These are phyloP conservation scores for Termitomyces eurrhizus DNA, from an alignment of 768 basidiomycete genomes.

Conservation along the genomic window DNA sequence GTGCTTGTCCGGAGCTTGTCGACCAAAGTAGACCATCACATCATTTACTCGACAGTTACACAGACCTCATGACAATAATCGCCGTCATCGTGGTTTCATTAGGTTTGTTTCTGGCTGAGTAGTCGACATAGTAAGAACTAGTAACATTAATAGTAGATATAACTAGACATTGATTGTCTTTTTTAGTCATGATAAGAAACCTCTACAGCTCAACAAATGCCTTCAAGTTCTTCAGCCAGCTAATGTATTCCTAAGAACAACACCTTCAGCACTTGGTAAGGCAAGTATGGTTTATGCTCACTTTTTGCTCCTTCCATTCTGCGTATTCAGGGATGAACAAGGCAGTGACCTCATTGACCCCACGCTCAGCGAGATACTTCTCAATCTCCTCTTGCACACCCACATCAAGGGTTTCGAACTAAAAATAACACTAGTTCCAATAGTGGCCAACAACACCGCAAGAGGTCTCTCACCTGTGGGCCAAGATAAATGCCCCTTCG, in stretches of 20 bases:
- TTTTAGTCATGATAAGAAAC: constrained; percentile 6
- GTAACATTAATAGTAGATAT: constrained; percentile 6
- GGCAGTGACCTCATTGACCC: constrained; percentile 78
- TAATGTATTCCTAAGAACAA: constrained; percentile 75
- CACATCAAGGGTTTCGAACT: constrained; percentile 91
- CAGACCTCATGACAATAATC: constrained; percentile 5
- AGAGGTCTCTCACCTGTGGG: constrained; percentile 55
- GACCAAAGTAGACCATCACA: neutral
- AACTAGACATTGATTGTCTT: constrained; percentile 10
- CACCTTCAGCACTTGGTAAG: constrained; percentile 3
- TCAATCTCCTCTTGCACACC: constrained; percentile 90
- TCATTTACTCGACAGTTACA: neutral
- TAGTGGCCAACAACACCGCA: neutral
- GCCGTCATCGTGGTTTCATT: neutral
- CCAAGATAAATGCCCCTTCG: constrained; percentile 90
- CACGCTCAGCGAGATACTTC: constrained; percentile 84
- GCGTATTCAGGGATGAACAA: constrained; percentile 87
- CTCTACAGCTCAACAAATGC: constrained; percentile 65
- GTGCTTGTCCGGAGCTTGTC: neutral
- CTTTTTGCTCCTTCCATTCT: constrained; percentile 91
- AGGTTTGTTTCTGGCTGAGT: constrained; percentile 9
- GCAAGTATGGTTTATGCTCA: constrained; percentile 28
- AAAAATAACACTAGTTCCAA: constrained; percentile 6
- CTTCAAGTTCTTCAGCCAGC: constrained; percentile 84
- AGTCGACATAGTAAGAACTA: constrained; percentile 2